Conservation (phyloP, 768 basidiomycete species). For the Coprinopsis sp. region DNA sequence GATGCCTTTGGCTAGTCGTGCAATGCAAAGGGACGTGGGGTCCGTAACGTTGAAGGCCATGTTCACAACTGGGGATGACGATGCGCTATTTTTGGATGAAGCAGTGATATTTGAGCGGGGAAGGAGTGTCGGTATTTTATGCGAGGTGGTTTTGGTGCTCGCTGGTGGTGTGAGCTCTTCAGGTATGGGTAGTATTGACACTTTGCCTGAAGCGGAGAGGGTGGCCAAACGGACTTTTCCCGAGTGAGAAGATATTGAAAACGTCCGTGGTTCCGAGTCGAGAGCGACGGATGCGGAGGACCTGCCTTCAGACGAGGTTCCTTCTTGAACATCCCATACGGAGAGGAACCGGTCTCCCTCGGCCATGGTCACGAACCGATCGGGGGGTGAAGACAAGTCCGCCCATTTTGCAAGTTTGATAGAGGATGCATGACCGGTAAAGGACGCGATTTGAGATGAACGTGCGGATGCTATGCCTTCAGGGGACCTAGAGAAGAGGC, state of each 20-base stretch:
- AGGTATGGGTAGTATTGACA: slow-evolving; percentile 54
- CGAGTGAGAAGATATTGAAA: slow-evolving; percentile 31
- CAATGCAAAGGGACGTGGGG: slow-evolving; percentile 45
- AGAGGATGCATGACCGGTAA: slow-evolving; percentile 63
- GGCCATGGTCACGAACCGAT: slow-evolving; percentile 55
- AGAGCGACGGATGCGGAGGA: slow-evolving; percentile 58
- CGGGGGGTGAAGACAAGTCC: slow-evolving; percentile 30
- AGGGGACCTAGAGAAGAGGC: slow-evolving; percentile 38
- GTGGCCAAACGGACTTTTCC: slow-evolving; percentile 42
- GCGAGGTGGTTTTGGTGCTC: slow-evolving; percentile 36
- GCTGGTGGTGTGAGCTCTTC: slow-evolving; percentile 35
- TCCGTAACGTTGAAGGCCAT: slow-evolving; percentile 41
- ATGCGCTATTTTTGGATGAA: slow-evolving; percentile 33
- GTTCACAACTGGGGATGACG: slow-evolving; percentile 37
- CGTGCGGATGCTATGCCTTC: slow-evolving; percentile 32
- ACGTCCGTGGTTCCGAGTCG: slow-evolving; percentile 55
- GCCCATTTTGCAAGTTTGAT: slow-evolving; percentile 52
- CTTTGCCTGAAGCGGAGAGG: slow-evolving; percentile 54
- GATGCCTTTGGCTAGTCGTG: slow-evolving; percentile 50
- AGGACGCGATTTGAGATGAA: slow-evolving; percentile 43
- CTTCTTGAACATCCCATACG: slow-evolving; percentile 51
- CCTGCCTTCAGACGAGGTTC: slow-evolving; percentile 40
- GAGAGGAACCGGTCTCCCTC: slow-evolving; percentile 60
- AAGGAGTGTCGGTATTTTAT: slow-evolving; percentile 45
- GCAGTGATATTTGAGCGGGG: slow-evolving; percentile 47